Evolutionary conservation across 2,329 filamentous ascomycete genomes (phyloP).

Genomic region (Tolypocladium paradoxum): DNA sequence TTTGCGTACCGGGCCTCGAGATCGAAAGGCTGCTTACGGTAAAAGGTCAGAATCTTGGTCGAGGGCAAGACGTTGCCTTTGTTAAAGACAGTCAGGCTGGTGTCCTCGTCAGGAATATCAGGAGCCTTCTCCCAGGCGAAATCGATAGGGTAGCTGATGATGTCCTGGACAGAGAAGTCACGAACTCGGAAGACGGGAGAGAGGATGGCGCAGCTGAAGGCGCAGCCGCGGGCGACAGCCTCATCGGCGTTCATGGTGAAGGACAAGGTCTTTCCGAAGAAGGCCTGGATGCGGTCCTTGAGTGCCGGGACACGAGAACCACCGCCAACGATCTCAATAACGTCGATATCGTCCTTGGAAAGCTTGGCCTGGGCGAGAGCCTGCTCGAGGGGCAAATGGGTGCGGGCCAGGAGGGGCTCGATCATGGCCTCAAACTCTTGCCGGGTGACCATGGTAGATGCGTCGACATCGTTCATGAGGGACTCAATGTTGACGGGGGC

Average conservation of each 20-base stretch:
- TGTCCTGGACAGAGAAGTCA: slow-evolving; percentile 95
- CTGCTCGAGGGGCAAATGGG: slow-evolving; percentile 70
- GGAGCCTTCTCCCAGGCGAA: slow-evolving; percentile 98
- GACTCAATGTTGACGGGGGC: slow-evolving; percentile 95
- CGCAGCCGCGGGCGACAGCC: slow-evolving; percentile 87
- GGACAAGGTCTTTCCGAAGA: slow-evolving; percentile 86
- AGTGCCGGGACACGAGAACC: slow-evolving; percentile 87
- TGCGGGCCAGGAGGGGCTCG: slow-evolving; percentile 67
- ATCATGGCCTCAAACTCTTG: slow-evolving; percentile 90
- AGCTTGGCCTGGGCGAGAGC: slow-evolving; percentile 91
- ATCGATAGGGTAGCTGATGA: slow-evolving; percentile 96
- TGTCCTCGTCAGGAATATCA: slow-evolving; percentile 97
- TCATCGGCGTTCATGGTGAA: slow-evolving; percentile 98
- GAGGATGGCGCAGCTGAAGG: slow-evolving; percentile 94
- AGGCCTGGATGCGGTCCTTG: slow-evolving; percentile 80
- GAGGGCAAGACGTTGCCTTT: slow-evolving; percentile 94
- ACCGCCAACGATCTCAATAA: slow-evolving; percentile 87
- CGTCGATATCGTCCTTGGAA: slow-evolving; percentile 82
- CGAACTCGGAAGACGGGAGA: slow-evolving; percentile 97
- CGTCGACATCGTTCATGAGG: slow-evolving; percentile 95
- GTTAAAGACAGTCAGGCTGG: slow-evolving; percentile 93
- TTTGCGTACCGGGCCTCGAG: slow-evolving; percentile 90
- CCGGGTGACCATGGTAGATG: slow-evolving; percentile 77
- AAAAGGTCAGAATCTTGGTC: slow-evolving; percentile 98
- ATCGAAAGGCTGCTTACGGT: slow-evolving; percentile 95